These are phyloP conservation scores for Nicotiana noctiflora DNA, from an alignment of 257 asterid species.

Conservation along the genomic window DNA sequence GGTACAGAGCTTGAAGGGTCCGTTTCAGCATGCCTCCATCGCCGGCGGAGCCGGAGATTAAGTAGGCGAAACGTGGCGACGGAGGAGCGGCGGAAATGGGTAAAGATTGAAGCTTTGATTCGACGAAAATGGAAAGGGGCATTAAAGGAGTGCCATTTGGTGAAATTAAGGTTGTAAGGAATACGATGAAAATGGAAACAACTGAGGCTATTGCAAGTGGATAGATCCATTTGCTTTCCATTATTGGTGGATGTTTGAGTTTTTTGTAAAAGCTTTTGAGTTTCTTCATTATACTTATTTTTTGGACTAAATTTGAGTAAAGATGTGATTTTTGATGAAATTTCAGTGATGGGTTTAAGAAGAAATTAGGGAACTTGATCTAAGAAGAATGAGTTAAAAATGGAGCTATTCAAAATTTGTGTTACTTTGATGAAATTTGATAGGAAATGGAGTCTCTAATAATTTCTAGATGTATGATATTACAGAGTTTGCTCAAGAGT, in stretches of 20 bases:
- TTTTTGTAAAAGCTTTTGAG: conserved; percentile 62
- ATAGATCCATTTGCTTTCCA: conserved; percentile 75
- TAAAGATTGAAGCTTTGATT: conserved; percentile 58
- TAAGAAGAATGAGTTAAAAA: neutral
- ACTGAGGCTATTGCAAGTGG: conserved; percentile 63
- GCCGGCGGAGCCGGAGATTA: conserved; percentile 77
- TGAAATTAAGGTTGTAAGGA: conserved; percentile 58
- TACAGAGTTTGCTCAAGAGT: neutral
- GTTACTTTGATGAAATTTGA: neutral
- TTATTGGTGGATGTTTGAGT: conserved; percentile 48
- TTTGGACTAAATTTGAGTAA: neutral
- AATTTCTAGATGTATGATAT: neutral
- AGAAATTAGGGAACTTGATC: neutral
- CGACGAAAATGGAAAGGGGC: conserved; percentile 63
- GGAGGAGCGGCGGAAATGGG: conserved; percentile 42
- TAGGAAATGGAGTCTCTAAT: neutral
- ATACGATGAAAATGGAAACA: conserved; percentile 50
- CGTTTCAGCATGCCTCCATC: conserved; percentile 76
- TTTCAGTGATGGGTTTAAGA: neutral
- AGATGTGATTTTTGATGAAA: neutral
- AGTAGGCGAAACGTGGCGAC: conserved; percentile 69
- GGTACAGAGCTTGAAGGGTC: conserved; percentile 73
- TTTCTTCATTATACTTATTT: conserved; percentile 47
- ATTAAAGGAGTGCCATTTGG: conserved; percentile 68
- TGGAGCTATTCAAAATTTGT: neutral